phyloP scores from a whole-genome alignment of 2,329 filamentous ascomycete species.

The Parastagonospora nodorum region DNA sequence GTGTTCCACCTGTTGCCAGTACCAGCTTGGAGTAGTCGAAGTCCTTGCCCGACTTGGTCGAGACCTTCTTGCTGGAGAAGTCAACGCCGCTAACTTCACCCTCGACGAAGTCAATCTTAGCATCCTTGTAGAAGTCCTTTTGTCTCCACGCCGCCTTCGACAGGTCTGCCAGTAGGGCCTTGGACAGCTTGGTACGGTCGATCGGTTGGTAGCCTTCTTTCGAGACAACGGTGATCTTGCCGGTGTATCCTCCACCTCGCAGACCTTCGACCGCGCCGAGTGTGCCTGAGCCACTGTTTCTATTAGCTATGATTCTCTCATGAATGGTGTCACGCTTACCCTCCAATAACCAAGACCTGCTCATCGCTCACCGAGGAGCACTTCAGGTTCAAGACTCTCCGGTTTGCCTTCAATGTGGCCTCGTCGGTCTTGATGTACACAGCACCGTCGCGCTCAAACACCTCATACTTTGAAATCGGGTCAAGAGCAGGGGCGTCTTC shows the following conservation, averaged over 20 bases:
- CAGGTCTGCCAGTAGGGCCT: slow-evolving; percentile 82
- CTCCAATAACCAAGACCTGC: slow-evolving; percentile 74
- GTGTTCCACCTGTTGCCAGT: slow-evolving; percentile 82
- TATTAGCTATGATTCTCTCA: slow-evolving; percentile 8
- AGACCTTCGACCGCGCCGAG: slow-evolving; percentile 82
- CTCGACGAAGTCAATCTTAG: slow-evolving; percentile 60
- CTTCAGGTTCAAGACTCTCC: slow-evolving; percentile 74
- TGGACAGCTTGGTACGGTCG: slow-evolving; percentile 93
- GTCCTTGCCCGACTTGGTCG: slow-evolving; percentile 74
- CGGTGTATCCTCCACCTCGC: slow-evolving; percentile 78
- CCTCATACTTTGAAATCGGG: slow-evolving; percentile 79
- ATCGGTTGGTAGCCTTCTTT: slow-evolving; percentile 86
- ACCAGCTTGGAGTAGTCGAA: slow-evolving; percentile 85
- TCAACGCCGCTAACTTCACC: slow-evolving; percentile 75
- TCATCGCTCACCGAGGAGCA: slow-evolving; percentile 65
- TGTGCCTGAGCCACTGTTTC: slow-evolving; percentile 73
- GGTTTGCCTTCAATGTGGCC: slow-evolving; percentile 74
- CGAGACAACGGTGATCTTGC: slow-evolving; percentile 80
- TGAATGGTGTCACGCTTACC: slow-evolving; percentile 11
- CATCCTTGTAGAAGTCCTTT: slow-evolving; percentile 74
- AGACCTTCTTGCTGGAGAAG: slow-evolving; percentile 73
- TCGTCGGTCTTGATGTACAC: slow-evolving; percentile 86
- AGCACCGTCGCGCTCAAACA: slow-evolving; percentile 78
- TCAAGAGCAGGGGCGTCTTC: slow-evolving; percentile 94
- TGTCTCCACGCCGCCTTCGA: slow-evolving; percentile 79